Evolutionary conservation across 106 monocot genomes (phyloP), one percentile per base, ranked within the genome.

Genomic region (Dendrobium officinale): DNA sequence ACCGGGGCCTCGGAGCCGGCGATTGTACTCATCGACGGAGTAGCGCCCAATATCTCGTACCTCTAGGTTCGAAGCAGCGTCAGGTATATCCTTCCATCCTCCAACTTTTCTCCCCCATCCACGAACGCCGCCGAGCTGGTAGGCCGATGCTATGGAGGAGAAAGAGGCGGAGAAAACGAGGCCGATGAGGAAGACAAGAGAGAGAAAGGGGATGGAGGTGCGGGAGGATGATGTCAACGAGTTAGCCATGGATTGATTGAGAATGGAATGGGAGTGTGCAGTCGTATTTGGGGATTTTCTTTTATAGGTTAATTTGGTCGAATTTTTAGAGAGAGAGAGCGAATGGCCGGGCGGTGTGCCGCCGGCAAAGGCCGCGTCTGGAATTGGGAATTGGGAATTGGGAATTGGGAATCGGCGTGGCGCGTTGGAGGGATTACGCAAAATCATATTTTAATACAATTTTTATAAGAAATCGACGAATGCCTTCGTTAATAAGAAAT

Each of bases 21-120:
- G 66, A 77, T 89, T 87, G 82, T 87, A 87, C 80, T 87, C 77
- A 9, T 80, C 86, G 17, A 87, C 84, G 45, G 84, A 80, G 86
- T 82, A 89, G 20, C 73, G 40, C 10, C 89, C 87, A 8, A 89
- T 84, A 2, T 77, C 66, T 43, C 80, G 89, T n/a, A 85, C 80
- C 73, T 80, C 79, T 51, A 40, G 64, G 84, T 89, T 83, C 31
- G 84, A 80, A 18, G 31, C 67, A 33, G 85, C 89, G 78, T 89
- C 56, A 22, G 20, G 33, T 10, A 89, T 58, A 24, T 67, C 74
- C 22, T 82, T 80, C 55, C 84, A 72, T 15, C 80, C 80, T 18
- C 89, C 89, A 6, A 89, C 82, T 16, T 2, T 64, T 31, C 55
- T 55, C 17, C 40, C 42, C n/a, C 42, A 68, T 16, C 75, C 37